Percentiles rank a stretch among this genome's conserved stretches.
Conservation (phyloP, 352 stramenopile species). For the Pythium grandisporangium region DNA sequence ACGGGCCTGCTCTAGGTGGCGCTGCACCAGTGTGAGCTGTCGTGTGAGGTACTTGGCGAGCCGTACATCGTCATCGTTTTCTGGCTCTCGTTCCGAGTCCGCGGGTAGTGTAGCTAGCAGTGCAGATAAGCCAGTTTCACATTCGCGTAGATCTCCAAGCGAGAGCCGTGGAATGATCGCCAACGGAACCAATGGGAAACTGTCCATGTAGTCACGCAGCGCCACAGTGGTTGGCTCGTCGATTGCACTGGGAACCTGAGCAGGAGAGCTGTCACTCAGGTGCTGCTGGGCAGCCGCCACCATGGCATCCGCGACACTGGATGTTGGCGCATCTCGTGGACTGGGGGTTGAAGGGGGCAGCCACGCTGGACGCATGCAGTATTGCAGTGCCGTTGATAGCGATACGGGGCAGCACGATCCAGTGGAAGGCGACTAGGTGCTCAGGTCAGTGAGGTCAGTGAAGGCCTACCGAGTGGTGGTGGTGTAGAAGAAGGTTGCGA, state of each 20-base stretch:
- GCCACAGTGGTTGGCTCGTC: conserved; percentile 4
- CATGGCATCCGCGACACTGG: conserved; percentile 7
- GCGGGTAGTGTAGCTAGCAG: too few species aligned
- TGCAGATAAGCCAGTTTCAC: conserved; percentile 29
- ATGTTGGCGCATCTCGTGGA: neutral
- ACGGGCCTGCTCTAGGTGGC: conserved; percentile 37
- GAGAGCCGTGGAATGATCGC: conserved; percentile 36
- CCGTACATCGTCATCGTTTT: conserved; percentile 28
- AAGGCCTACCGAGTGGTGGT: too few species aligned
- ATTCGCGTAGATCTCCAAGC: conserved; percentile 28
- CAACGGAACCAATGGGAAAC: conserved; percentile 56
- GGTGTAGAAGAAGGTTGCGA: too few species aligned
- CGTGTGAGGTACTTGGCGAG: conserved; percentile 48
- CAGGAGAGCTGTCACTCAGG: neutral
- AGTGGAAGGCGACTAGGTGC: too few species aligned
- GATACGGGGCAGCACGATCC: too few species aligned
- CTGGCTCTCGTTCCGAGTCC: too few species aligned
- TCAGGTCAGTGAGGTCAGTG: too few species aligned
- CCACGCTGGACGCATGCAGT: conserved; percentile 11
- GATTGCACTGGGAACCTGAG: neutral
- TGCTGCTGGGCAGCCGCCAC: conserved; percentile 5
- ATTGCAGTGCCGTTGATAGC: too few species aligned
- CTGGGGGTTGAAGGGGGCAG: neutral
- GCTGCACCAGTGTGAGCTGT: conserved; percentile 41
- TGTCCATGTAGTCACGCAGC: conserved; percentile 44